Percentiles rank a stretch among this genome's conserved stretches.
Evolutionary conservation across 2,329 filamentous ascomycete species (phyloP).

Genomic region (Ophiosphaerella narmari): DNA sequence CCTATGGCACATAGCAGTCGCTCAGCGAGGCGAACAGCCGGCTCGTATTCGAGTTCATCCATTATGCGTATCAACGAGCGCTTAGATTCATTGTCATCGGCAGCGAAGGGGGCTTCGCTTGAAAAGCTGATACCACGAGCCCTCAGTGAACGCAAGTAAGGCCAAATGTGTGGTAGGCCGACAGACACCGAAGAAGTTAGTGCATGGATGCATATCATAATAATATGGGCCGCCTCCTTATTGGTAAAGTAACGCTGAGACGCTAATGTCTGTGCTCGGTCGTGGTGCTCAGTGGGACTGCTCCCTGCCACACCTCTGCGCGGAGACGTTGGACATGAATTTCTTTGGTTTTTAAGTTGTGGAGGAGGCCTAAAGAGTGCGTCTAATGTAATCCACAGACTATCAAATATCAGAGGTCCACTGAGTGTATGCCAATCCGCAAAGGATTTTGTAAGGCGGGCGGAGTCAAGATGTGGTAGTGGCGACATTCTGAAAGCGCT

Average conservation of each 20-base stretch:
- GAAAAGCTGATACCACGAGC: conserved; percentile 45
- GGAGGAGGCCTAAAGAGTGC: conserved; percentile 44
- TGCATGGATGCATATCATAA: conserved; percentile 49
- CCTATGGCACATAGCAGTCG: conserved; percentile 56
- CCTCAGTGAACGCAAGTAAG: conserved; percentile 44
- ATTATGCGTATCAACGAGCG: conserved; percentile 41
- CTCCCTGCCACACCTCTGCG: conserved; percentile 14
- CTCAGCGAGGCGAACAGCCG: conserved; percentile 56
- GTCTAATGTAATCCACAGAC: conserved; percentile 38
- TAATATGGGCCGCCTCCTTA: conserved; percentile 47
- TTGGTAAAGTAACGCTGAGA: conserved; percentile 33
- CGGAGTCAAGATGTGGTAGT: conserved; percentile 41
- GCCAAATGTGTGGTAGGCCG: conserved; percentile 39
- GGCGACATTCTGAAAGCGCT: conserved; percentile 33
- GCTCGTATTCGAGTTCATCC: conserved; percentile 57
- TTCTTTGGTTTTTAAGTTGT: conserved; percentile 33
- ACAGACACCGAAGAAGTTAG: conserved; percentile 42
- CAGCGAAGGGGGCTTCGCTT: conserved; percentile 8
- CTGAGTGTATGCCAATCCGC: conserved; percentile 39
- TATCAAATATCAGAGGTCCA: conserved; percentile 44
- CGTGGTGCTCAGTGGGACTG: background rate
- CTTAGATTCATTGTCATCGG: conserved; percentile 24
- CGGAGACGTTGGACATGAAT: conserved; percentile 22
- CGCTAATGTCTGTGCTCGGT: background rate
- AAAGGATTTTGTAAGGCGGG: conserved; percentile 36